phyloP scores from a whole-genome alignment of 2,329 filamentous ascomycete species.

The Aureobasidium sp. region DNA sequence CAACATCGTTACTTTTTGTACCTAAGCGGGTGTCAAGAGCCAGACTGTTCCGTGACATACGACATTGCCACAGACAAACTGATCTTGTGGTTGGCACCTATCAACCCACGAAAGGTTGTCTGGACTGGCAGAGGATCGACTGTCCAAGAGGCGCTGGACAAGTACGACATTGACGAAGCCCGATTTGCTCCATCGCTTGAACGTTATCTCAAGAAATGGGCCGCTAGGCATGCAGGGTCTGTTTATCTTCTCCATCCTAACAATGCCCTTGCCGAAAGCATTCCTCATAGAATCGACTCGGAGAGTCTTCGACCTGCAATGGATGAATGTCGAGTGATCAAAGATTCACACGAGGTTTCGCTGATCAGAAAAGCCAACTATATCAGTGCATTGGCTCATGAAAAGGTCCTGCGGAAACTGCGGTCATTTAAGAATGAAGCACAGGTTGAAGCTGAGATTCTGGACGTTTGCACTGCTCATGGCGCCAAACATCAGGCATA shows the following conservation, averaged over 20 bases:
- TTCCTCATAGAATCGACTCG: not conserved
- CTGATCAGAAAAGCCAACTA: slow-evolving; percentile 76
- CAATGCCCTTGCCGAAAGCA: not conserved
- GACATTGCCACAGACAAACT: slow-evolving; percentile 66
- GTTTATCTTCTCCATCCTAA: slow-evolving; percentile 31
- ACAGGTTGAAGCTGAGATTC: slow-evolving; percentile 73
- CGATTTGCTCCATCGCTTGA: slow-evolving; percentile 34
- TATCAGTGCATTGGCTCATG: slow-evolving; percentile 72
- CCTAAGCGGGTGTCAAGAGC: slow-evolving; percentile 73
- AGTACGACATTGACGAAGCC: slow-evolving; percentile 75
- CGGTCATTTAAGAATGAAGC: slow-evolving; percentile 65
- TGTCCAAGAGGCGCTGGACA: slow-evolving; percentile 62
- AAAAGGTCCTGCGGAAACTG: slow-evolving; percentile 60
- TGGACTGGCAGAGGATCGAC: slow-evolving; percentile 87
- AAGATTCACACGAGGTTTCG: slow-evolving; percentile 76
- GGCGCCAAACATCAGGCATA: slow-evolving; percentile 78
- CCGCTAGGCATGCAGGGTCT: slow-evolving; percentile 21
- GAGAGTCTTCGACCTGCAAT: slow-evolving; percentile 59
- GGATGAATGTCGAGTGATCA: slow-evolving; percentile 72
- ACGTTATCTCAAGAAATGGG: slow-evolving; percentile 29
- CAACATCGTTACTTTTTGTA: slow-evolving; percentile 84
- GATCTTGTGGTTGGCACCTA: slow-evolving; percentile 86
- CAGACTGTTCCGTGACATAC: slow-evolving; percentile 77
- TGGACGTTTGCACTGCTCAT: slow-evolving; percentile 61
- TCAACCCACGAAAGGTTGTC: slow-evolving; percentile 78